Percentiles rank a stretch among this genome's conserved stretches.
phyloP scores from a whole-genome alignment of 2,329 filamentous ascomycete genomes.

The Lasiodiplodia sp. region DNA sequence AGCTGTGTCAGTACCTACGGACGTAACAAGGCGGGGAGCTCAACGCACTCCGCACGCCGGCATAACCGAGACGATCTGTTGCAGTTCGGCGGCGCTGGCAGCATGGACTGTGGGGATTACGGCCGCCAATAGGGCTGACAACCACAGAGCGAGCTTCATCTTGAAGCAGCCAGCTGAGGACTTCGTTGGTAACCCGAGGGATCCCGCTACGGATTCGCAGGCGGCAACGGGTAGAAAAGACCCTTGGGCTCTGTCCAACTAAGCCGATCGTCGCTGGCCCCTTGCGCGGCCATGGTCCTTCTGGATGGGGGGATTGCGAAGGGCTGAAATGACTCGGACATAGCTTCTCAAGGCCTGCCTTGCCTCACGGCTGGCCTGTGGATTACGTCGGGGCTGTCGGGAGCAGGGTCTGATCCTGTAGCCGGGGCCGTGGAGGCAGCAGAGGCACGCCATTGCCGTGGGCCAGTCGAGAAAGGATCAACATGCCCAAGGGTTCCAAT shows the following conservation, averaged over 20 bases:
- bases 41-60: slow-evolving; percentile 20
- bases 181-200: background rate
- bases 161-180: background rate
- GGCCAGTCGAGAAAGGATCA: slow-evolving; percentile 3
- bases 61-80: slow-evolving; percentile 16
- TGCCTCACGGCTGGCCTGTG: background rate
- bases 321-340: slow-evolving; percentile 23
- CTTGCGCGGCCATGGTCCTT: slow-evolving; percentile 3
- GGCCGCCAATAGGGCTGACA: slow-evolving; percentile 12
- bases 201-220: slow-evolving; percentile 2
- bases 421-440: background rate
- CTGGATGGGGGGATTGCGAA: slow-evolving; percentile 7
- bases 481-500: background rate
- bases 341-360: background rate
- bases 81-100: slow-evolving; percentile 13
- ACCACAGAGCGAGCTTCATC: slow-evolving; percentile 14
- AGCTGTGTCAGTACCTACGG: slow-evolving; percentile 13
- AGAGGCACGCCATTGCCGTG: background rate
- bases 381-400: slow-evolving; percentile 6
- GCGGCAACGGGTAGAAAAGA: background rate
- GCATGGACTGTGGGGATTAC: slow-evolving; percentile 14
- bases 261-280: slow-evolving; percentile 7
- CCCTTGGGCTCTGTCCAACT: background rate
- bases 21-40: slow-evolving; percentile 11
- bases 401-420: background rate